Conservation (phyloP, 805 yeast species). For the Wickerhamiella australiensis region DNA sequence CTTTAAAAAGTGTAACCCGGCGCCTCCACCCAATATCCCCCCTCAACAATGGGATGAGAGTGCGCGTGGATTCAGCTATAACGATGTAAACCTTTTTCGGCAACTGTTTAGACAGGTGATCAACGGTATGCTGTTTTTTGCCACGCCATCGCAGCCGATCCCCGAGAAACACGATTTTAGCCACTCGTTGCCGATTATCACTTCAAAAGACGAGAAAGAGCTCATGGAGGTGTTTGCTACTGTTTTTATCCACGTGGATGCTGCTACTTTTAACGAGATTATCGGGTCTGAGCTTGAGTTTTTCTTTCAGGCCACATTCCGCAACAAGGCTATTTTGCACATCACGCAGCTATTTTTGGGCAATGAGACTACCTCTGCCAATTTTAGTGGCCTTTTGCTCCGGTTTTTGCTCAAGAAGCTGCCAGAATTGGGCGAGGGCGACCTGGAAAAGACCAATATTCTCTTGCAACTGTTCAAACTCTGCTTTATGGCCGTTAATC, state of each 20-base stretch:
- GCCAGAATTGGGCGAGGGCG: constrained; percentile 68
- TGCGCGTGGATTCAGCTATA: constrained; percentile 71
- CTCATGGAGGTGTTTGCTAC: constrained; percentile 92
- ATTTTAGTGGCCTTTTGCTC: constrained; percentile 73
- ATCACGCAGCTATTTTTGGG: constrained; percentile 90
- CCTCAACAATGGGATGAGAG: constrained; percentile 67
- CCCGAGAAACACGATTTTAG: constrained; percentile 30
- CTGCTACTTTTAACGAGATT: constrained; percentile 90
- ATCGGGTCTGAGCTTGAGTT: constrained; percentile 68
- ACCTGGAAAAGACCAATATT: constrained; percentile 64
- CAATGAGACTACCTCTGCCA: constrained; percentile 86
- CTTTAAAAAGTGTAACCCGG: constrained; percentile 78
- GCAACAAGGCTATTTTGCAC: constrained; percentile 75
- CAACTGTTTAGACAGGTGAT: constrained; percentile 75
- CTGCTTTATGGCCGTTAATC: constrained; percentile 89
- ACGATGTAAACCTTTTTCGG: constrained; percentile 69
- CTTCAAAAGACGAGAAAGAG: constrained; percentile 88
- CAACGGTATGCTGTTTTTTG: constrained; percentile 62
- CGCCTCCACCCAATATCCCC: constrained; percentile 38
- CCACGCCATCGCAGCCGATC: constrained; percentile 16
- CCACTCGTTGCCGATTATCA: constrained; percentile 71
- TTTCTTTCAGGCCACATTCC: constrained; percentile 64
- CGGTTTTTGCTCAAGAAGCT: constrained; percentile 63
- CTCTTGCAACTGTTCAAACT: constrained; percentile 77
- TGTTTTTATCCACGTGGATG: constrained; percentile 85